Evolutionary conservation across 306 rosid species (phyloP), one percentile per base, ranked within the genome.

Genomic region (Lotus japonicus): DNA sequence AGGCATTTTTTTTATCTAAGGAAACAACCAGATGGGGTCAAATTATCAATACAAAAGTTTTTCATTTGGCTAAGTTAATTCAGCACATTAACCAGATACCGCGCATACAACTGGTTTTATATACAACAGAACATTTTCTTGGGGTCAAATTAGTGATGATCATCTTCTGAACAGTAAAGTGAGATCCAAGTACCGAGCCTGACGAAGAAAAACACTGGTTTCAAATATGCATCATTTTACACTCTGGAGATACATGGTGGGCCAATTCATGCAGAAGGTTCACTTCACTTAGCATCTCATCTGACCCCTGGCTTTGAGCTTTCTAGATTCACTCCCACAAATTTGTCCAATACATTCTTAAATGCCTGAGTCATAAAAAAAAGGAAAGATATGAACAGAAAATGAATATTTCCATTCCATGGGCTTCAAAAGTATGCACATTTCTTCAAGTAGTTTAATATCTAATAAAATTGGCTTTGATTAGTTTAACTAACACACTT

Each of bases 301-400:
- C 81, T 74, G 76, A 75, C 9, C 70, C 80, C 62, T 2, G 67
- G 64, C 77, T 84, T 82, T 72, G 78, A 87, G 81, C 82, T 82
- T 67, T 78, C 83, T 64, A 79, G 82, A 75, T 85, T 79, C 55
- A 80, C 87, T 77, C 95, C 95, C 84, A 91, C 66, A 65, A 84
- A 87, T 81, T 91, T 95, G 70, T 89, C 92, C 83, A 88, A 75
- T 44, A 90, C 96, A 33, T 81, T 88, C 84, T 74, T 87, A 80
- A 79, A 90, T 58, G 87, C 99, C 99, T 95, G 89, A 71, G 73
- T 28, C 69, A 76, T 39, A 73, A 53, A 19, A 0, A 53, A 48
- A 74, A 39, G 9, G 41, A 48, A 58, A 57, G 33, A 63, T 49
- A 72, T 15, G 13, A 64, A 68, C 48, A 62, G 26, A 61, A 28